A percentile compares a stretch with the other conserved stretches of the same genome.
Conservation (phyloP, 768 basidiomycete genomes). For the Termitomyces sp. region DNA sequence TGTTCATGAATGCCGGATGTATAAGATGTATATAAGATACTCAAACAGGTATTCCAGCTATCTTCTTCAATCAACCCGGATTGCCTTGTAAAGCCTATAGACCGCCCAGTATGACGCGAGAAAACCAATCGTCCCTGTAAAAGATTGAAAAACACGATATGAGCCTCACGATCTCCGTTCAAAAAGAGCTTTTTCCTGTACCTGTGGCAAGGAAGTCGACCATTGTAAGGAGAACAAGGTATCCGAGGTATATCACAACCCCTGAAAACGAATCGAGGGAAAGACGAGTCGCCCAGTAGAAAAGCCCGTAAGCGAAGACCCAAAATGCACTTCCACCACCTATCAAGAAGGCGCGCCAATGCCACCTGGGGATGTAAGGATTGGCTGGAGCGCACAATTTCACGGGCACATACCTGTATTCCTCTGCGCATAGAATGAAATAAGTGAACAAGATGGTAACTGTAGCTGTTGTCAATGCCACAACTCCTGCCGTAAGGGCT, state of each 20-base stretch:
- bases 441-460: conserved; percentile 87
- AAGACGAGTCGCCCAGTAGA: conserved; percentile 86
- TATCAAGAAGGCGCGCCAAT: conserved; percentile 90
- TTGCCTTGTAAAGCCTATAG: conserved; percentile 72
- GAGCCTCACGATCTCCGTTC: not conserved
- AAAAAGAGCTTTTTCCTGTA: conserved; percentile 22
- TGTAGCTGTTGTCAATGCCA: conserved; percentile 84
- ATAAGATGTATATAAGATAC: not conserved
- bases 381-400: not conserved
- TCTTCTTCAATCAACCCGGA: conserved; percentile 60
- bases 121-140: conserved; percentile 85
- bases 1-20: not conserved
- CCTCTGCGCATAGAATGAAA: conserved; percentile 90
- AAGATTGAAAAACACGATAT: not conserved
- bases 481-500: conserved; percentile 79
- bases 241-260: conserved; percentile 83
- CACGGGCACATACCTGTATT: conserved; percentile 62
- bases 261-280: conserved; percentile 79
- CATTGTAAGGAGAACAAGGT: conserved; percentile 77
- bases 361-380: conserved; percentile 57
- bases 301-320: conserved; percentile 83
- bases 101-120: conserved; percentile 91
- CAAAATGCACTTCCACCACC: conserved; percentile 93
- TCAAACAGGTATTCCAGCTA: not conserved
- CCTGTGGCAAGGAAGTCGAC: conserved; percentile 88